Evolutionary conservation across 2,329 filamentous ascomycete species (phyloP).

Genomic region (Torrubiellomyces zombiae): DNA sequence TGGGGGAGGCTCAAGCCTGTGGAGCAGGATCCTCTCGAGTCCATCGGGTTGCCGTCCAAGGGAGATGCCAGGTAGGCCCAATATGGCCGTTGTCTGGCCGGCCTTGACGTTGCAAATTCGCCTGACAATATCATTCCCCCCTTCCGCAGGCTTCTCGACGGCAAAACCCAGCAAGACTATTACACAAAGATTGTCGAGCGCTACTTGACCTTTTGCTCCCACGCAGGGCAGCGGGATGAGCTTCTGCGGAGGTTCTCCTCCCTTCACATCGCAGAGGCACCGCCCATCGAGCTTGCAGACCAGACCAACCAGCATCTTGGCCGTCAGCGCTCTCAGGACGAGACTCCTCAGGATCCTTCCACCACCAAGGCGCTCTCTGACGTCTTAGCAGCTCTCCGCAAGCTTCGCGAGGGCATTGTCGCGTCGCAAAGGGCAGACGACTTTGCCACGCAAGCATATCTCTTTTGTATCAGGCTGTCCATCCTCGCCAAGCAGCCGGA

Average conservation of each 20-base stretch:
- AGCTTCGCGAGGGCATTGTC: slow-evolving; percentile 79
- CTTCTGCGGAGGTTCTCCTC: slow-evolving; percentile 61
- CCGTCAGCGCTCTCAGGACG: slow-evolving; percentile 5
- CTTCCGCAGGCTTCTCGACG: slow-evolving; percentile 44
- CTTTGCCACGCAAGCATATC: slow-evolving; percentile 78
- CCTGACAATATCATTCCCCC: too few species aligned
- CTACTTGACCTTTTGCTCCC: slow-evolving; percentile 78
- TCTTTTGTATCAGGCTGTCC: slow-evolving; percentile 76
- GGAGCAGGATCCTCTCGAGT: slow-evolving; percentile 60
- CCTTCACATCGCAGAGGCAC: slow-evolving; percentile 20
- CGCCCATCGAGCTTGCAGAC: background rate
- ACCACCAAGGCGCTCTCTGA: slow-evolving; percentile 50
- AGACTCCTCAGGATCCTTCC: slow-evolving; percentile 10
- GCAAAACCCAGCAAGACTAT: slow-evolving; percentile 68
- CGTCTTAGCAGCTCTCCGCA: slow-evolving; percentile 72
- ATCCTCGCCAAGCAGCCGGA: slow-evolving; percentile 71
- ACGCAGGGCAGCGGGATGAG: slow-evolving; percentile 51
- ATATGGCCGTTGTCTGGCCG: background rate
- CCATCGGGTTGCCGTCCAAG: slow-evolving; percentile 75
- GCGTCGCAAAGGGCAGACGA: slow-evolving; percentile 58
- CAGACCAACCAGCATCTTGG: background rate
- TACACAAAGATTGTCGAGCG: slow-evolving; percentile 76
- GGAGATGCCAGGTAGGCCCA: slow-evolving; percentile 60
- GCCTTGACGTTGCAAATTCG: too few species aligned
- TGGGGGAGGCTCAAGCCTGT: slow-evolving; percentile 61